These are phyloP conservation scores for Monosporascus sp. DNA, from an alignment of 2,329 filamentous ascomycete genomes.

Conservation along the genomic window DNA sequence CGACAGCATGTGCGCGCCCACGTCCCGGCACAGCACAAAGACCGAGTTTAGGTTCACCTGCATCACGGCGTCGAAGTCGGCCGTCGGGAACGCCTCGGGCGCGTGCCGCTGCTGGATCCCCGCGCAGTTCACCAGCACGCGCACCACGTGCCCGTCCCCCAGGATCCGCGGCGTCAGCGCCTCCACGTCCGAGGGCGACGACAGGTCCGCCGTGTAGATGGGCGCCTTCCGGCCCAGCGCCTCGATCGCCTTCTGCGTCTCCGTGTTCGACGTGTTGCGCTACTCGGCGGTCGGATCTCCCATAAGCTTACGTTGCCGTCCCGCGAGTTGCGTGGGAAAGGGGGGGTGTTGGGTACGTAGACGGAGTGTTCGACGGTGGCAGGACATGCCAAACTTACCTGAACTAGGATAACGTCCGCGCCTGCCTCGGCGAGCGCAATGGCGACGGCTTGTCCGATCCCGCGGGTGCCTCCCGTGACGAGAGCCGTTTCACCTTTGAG, in stretches of 20 bases:
- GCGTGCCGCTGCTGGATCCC: conserved; percentile 78
- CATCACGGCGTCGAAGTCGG: conserved; percentile 74
- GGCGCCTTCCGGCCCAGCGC: conserved; percentile 58
- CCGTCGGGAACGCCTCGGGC: conserved; percentile 67
- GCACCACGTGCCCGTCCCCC: conserved; percentile 57
- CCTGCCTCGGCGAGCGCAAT: conserved; percentile 55
- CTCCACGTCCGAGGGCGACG: conserved; percentile 51
- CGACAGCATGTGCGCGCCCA: conserved; percentile 71
- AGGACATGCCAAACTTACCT: conserved; percentile 31
- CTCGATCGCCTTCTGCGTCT: conserved; percentile 57
- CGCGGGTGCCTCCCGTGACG: conserved; percentile 52
- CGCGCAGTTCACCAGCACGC: conserved; percentile 78
- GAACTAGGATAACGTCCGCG: conserved; percentile 50
- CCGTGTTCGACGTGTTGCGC: conserved; percentile 36
- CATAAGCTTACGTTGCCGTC: background rate
- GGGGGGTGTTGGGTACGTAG: background rate
- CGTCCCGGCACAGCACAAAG: conserved; percentile 71
- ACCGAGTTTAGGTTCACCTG: conserved; percentile 82
- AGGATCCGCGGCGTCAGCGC: conserved; percentile 55
- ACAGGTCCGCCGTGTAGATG: conserved; percentile 66
- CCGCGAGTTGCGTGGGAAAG: background rate
- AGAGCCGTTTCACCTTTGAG: conserved; percentile 52
- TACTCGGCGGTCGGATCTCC: conserved; percentile 16
- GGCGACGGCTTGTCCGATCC: conserved; percentile 53
- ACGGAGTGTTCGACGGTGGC: background rate